Evolutionary conservation across 352 stramenopile species (phyloP), one percentile per base, ranked within the genome.

Genomic region (Pythium aphanidermatum): DNA sequence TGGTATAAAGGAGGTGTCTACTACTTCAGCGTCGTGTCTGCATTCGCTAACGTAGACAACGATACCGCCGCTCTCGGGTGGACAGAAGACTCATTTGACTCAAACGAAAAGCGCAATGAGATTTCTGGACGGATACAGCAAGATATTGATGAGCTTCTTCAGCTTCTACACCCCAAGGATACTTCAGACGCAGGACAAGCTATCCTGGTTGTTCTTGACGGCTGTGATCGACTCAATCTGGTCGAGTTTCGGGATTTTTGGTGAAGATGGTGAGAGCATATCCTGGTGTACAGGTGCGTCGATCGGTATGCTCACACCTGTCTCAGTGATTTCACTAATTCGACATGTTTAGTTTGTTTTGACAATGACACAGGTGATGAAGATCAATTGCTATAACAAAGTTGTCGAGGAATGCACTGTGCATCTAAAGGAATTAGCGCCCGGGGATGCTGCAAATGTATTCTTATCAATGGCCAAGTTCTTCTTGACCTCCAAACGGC

Each of bases 201-300:
- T 1, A 56, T 59, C n/a, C 39, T 86, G 21, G 23, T 86, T 11
- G 46, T 85, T 33, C 50, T 89, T 14, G 76, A 89, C 31, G 74
- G 65, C n/a, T 89, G 76, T 25, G 76, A 89, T 36, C 38, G 62
- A 1, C 47, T 85, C 2, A 40, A 63, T 11, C 38, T 57, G 29
- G 55, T 44, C 17, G 27, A 63, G 46, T 58, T 86, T 17, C 61
- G 66, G 14, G 43, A 81, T 30, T 83, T 60, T 33, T 83, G 21
- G 46, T 68, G 13, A 58, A 63, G 14, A 71, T 76, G 2, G 35
- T 70, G 20, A 59, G 53, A 20, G 46, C 44, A 17, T 76, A 72
- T 27, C 55, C 66, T 7, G 43, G 41, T 29, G 60, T 79, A 3
- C 74, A 86, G 58, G 68, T 83, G 56, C 9, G 45, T 14, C 28